These are phyloP conservation scores for Rhynchosporium agropyri DNA, from an alignment of 2,329 filamentous ascomycete species.

Conservation along the genomic window DNA sequence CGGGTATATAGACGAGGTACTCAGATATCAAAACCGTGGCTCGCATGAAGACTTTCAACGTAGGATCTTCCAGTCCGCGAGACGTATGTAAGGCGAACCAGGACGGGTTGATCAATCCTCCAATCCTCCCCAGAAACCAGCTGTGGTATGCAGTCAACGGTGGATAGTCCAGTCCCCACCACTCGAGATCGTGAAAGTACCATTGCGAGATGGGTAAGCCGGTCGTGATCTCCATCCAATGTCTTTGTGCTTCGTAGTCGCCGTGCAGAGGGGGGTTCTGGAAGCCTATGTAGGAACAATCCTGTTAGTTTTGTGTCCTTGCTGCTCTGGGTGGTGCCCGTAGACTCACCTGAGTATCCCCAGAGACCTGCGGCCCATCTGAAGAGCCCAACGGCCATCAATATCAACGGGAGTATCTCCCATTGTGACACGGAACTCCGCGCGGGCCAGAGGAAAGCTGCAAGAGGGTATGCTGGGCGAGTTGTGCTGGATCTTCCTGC, in stretches of 20 bases:
- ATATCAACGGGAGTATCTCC: constrained; percentile 82
- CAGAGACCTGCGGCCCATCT: constrained; percentile 91
- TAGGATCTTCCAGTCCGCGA: constrained; percentile 76
- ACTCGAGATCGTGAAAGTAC: constrained; percentile 96
- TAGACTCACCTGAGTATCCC: constrained; percentile 76
- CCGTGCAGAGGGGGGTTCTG: constrained; percentile 87
- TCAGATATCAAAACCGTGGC: constrained; percentile 89
- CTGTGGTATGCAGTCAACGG: constrained; percentile 98
- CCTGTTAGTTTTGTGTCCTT: too few species aligned
- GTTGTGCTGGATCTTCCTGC: constrained; percentile 30
- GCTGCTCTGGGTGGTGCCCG: too few species aligned
- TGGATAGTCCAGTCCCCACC: constrained; percentile 98
- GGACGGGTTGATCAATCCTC: constrained; percentile 71
- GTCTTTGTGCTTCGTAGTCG: constrained; percentile 95
- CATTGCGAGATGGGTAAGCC: constrained; percentile 89
- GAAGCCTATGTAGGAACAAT: constrained; percentile 57
- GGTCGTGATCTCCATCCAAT: constrained; percentile 98
- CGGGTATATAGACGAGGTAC: constrained; percentile 86
- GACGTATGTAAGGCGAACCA: constrained; percentile 90
- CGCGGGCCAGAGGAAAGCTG: constrained; percentile 92
- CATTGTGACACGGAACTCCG: constrained; percentile 85
- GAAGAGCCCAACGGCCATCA: constrained; percentile 91
- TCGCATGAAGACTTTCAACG: constrained; percentile 93
- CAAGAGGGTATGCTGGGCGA: constrained; percentile 82
- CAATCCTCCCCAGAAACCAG: constrained; percentile 90